phyloP scores from a whole-genome alignment of 306 rosid genomes.

The Carpinus fangiana region DNA sequence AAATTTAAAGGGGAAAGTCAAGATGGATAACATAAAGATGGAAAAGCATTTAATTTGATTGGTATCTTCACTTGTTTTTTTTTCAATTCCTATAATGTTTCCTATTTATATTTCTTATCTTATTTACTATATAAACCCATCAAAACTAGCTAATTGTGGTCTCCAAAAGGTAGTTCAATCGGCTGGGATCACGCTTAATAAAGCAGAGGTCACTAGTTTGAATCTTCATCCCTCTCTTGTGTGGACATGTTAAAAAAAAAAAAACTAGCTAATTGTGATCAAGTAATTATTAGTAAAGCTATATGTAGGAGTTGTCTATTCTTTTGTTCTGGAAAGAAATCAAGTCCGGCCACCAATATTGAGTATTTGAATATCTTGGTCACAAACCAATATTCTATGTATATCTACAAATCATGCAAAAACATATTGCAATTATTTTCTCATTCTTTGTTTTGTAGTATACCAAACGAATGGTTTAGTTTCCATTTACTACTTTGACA shows the following conservation, averaged over 20 bases:
- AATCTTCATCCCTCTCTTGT: too few species aligned
- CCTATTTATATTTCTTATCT: too few species aligned
- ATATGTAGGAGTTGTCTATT: neutral
- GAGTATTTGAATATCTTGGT: neutral
- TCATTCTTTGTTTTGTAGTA: neutral
- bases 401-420: conserved; percentile 5
- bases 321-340: neutral
- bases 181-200: too few species aligned
- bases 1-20: too few species aligned
- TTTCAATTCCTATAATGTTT: conserved; percentile 2
- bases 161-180: too few species aligned
- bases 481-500: conserved; percentile 16
- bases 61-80: neutral
- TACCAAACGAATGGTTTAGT: conserved; percentile 27
- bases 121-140: neutral
- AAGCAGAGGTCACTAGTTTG: too few species aligned
- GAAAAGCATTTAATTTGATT: conserved; percentile 5
- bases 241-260: too few species aligned
- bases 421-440: neutral
- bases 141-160: neutral
- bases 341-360: neutral
- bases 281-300: neutral
- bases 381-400: neutral
- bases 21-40: neutral
- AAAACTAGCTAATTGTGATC: neutral